Evolutionary conservation across 768 basidiomycete species (phyloP), one percentile per base, ranked within the genome.

Genomic region (Mycena maculata): DNA sequence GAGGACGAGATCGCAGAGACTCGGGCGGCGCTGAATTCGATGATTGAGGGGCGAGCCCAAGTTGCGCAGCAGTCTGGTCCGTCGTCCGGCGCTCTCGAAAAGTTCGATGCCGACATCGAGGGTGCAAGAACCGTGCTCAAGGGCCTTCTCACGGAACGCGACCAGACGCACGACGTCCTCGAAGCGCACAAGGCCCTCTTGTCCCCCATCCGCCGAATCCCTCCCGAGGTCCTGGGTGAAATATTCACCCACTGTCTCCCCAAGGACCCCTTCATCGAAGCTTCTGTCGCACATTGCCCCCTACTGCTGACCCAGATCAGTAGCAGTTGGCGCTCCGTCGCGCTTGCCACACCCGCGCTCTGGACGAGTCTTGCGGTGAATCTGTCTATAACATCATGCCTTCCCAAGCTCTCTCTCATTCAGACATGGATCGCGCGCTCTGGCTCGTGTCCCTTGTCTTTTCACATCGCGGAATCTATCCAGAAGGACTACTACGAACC

Each of bases 381-480:
- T 6, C 25, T 71, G 12, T 38, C 61, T 28, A 41, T 39, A 1
- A 45, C 13, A 16, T 61, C 67, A 3, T 69, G 65, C 47, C 33
- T 53, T 16, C 72, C 71, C 33, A 52, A 69, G 3, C 47, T 60
- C 41, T 63, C 49, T 30, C 63, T 75, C 55, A 55, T 75, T 13
- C 25, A 74, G 33, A 48, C 72, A 11, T 79, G 76, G 72, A 53
- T 79, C 39, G 66, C 71, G 44, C 73, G 78, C 15, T 74, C 76
- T 20, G 74, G 71, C 57, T 65, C 71, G 12, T 60, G 66, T 42
- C 73, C 74, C 27, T 52, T 79, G 18, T 72, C 75, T 9, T 76
- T 77, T 65, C 62, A 57, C 44, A 74, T 78, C 44, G 65, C 33
- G 15, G 64, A 67, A 47, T 53, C 69, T 18, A 60, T 67, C 52